Evolutionary conservation across 2,329 filamentous ascomycete species (phyloP), one percentile per base, ranked within the genome.

Genomic region (Neoscytalidium dimidiatum): DNA sequence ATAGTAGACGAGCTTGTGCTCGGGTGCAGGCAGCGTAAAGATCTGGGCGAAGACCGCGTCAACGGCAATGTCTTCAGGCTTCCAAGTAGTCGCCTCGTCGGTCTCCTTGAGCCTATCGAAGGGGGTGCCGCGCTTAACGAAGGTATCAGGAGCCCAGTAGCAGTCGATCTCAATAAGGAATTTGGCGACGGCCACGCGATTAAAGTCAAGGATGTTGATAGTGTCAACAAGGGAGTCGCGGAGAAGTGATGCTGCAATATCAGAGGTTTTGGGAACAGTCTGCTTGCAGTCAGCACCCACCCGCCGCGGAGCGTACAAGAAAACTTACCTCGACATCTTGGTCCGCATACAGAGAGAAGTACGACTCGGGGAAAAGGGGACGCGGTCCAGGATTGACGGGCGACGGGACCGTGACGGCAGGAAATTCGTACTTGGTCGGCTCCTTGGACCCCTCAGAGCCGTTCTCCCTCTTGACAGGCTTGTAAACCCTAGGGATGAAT

Each of bases 31-130:
- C 41, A 99, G 85, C 76, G 92, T 91, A 74, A 97, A 92, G 46
- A 99, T 84, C 77, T 98, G 94, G 1, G 94, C 96, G 78, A 99
- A 99, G 65, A 98, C 92, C 4, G 94, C 93, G 77, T 99, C 95
- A n/a, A 99, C 92, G 3, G 91, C 92, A 66, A 98, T 91, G 78
- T 99, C 95, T 80, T 99, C 95, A 0, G 95, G 93, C 78, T 99
- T 99, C 94, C 95, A 99, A 0, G 92, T 94, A 14, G 90, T 87
- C 68, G 88, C 87, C 19, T 90, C 83, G 51, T 89, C 89, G 1
- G 82, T 75, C 21, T 89, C 87, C 35, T 90, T 87, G 56, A 99
- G 86, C 73, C 93, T 90, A 76, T 99, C 95, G 72, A 97, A 97
- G 0, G 93, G 89, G 1, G 92, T 97, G 1, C 92, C 94, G 65